Evolutionary conservation across 2,329 filamentous ascomycete genomes (phyloP), one percentile per base, ranked within the genome.

Genomic region (Pyrenochaeta sp.): DNA sequence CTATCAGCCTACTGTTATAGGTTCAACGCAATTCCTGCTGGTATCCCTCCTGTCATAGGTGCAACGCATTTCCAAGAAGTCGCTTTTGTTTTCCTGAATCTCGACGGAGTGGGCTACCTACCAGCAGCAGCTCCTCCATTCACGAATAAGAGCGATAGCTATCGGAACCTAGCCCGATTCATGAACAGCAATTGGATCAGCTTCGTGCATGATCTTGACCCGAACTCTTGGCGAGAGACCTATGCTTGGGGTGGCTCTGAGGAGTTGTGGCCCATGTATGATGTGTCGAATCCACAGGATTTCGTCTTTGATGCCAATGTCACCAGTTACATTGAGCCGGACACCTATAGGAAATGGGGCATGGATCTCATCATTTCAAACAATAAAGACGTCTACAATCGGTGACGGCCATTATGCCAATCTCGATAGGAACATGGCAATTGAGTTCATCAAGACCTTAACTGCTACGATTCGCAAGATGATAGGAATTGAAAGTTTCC

Each of bases 1-100:
- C 57, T 81, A 2, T 72, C 78, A 6, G 80, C 80, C 7, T 86
- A 83, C 71, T 81, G 78, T 57, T 87, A 85, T 69, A 77, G 81
- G 32, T 87, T 86, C 74, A 82, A 86, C 58, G 81, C 81, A 7
- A 67, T 77, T 11, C 68, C 77, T 0, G 72, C 74, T 3, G 77
- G 80, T 7, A 53, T 76, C 1, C 64, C 72, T 0, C 67, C n/a
- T 8, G 64, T 69, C 1, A 60, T 68, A 1, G 79, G 78, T 0
- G 77, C 76, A 0, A 75, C 76, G 0, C 83, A 85, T 61, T 85
- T 84, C 61, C 73, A 77, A 49, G 76, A 79, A 58, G 72, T 78
- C 0, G 61, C 72, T 0, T 78, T 75, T 37, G 75, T 78, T 4
- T 78, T 79, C 57, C 59, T 74, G 55, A 78, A 79, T 55, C 61